phyloP scores from a whole-genome alignment of 2,329 filamentous ascomycete genomes.

The Torrubiella hemipterigena region DNA sequence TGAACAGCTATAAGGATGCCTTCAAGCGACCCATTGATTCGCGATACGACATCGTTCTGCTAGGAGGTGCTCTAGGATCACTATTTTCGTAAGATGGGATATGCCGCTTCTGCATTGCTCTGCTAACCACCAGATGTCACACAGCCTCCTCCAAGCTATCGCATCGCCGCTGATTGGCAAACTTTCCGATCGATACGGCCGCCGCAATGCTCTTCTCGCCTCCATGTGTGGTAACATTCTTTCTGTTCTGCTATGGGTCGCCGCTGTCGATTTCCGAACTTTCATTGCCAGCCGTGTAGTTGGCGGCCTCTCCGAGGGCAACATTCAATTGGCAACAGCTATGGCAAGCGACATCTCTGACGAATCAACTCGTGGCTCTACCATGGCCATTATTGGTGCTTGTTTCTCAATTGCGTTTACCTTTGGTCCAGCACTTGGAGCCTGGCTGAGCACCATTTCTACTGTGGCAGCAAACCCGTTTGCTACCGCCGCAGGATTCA shows the following conservation, averaged over 20 bases:
- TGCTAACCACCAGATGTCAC: not conserved
- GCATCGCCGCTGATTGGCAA: slow-evolving; percentile 84
- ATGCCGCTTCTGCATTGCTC: not conserved
- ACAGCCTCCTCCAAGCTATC: slow-evolving; percentile 75
- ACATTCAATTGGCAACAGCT: slow-evolving; percentile 89
- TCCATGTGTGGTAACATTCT: slow-evolving; percentile 91
- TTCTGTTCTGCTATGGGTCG: slow-evolving; percentile 88
- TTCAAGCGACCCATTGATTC: slow-evolving; percentile 91
- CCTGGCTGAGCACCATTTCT: slow-evolving; percentile 67
- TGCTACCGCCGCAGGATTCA: slow-evolving; percentile 81
- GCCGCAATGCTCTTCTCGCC: slow-evolving; percentile 73
- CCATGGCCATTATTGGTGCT: slow-evolving; percentile 91
- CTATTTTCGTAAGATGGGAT: slow-evolving; percentile 55
- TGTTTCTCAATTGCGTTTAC: slow-evolving; percentile 98
- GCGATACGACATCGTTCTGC: slow-evolving; percentile 89
- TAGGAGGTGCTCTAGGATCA: slow-evolving; percentile 87
- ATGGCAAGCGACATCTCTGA: slow-evolving; percentile 96
- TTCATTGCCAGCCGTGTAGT: slow-evolving; percentile 90
- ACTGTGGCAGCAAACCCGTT: slow-evolving; percentile 84
- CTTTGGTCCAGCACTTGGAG: slow-evolving; percentile 85
- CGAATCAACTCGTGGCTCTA: slow-evolving; percentile 69
- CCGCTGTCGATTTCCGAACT: slow-evolving; percentile 86
- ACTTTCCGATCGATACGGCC: slow-evolving; percentile 80
- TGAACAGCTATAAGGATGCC: slow-evolving; percentile 90
- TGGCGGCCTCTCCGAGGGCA: slow-evolving; percentile 89